Conservation (phyloP, 192 early-diverging fungal genomes). For the Podila epicladia region DNA sequence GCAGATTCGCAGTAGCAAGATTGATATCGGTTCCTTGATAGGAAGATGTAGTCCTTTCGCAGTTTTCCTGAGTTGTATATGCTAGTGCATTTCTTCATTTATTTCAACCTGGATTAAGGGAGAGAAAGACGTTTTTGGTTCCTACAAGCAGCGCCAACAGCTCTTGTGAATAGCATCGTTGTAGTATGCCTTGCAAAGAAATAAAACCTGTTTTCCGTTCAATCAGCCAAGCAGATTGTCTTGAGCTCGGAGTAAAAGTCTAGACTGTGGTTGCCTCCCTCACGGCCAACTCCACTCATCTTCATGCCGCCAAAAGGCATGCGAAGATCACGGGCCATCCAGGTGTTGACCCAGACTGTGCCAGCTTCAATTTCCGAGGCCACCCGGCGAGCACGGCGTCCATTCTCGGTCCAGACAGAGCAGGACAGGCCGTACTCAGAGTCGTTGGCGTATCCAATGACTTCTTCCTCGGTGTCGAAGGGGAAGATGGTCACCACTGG, state of each 20-base stretch:
- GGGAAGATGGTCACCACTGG: constrained; percentile 80
- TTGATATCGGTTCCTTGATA: too few relatives aligned
- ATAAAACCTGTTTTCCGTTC: neutral
- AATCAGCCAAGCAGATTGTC: constrained; percentile 58
- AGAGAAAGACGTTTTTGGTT: too few relatives aligned
- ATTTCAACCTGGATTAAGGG: too few relatives aligned
- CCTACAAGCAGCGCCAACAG: too few relatives aligned
- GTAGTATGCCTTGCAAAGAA: too few relatives aligned
- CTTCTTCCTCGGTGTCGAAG: constrained; percentile 82
- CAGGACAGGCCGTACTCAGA: constrained; percentile 76
- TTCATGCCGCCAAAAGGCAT: constrained; percentile 86
- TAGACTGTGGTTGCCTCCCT: constrained; percentile 69
- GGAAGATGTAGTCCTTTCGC: too few relatives aligned
- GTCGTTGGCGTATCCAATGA: constrained; percentile 71
- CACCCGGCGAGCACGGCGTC: constrained; percentile 64
- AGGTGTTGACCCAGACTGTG: constrained; percentile 84
- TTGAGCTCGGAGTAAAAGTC: constrained; percentile 77
- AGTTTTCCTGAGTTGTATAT: too few relatives aligned
- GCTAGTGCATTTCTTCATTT: too few relatives aligned
- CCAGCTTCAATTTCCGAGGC: constrained; percentile 71
- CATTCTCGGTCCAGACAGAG: constrained; percentile 77
- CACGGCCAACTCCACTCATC: constrained; percentile 70
- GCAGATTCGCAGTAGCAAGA: too few relatives aligned
- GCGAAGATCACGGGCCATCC: constrained; percentile 75
- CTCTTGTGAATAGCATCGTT: too few relatives aligned